Conservation (phyloP, 2,329 filamentous ascomycete genomes). For the Sporothrix brasiliensis region DNA sequence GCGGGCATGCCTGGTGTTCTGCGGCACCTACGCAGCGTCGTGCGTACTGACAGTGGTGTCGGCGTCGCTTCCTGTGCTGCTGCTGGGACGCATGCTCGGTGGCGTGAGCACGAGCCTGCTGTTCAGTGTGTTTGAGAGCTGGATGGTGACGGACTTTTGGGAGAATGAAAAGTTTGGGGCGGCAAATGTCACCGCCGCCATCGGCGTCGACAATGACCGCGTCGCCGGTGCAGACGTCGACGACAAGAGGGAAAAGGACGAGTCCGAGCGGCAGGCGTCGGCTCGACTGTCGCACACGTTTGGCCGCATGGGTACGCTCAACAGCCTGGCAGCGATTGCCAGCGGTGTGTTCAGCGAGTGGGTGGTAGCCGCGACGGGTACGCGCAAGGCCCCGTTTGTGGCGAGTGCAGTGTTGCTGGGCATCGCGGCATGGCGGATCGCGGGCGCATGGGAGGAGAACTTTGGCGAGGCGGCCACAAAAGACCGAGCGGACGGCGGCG, state of each 20-base stretch:
- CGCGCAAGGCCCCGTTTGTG: slow-evolving; percentile 55
- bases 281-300: slow-evolving; percentile 53
- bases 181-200: slow-evolving; percentile 33
- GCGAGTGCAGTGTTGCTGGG: slow-evolving; percentile 46
- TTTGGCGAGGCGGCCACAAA: slow-evolving; percentile 46
- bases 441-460: slow-evolving; percentile 56
- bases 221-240: background rate
- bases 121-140: slow-evolving; percentile 63
- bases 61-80: slow-evolving; percentile 48
- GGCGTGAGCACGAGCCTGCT: slow-evolving; percentile 60
- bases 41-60: slow-evolving; percentile 47
- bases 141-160: slow-evolving; percentile 62
- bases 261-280: slow-evolving; percentile 41
- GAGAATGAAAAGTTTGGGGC: slow-evolving; percentile 43
- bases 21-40: slow-evolving; percentile 55
- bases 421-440: slow-evolving; percentile 51
- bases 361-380: slow-evolving; percentile 51
- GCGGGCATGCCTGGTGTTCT: slow-evolving; percentile 58
- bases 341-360: slow-evolving; percentile 57
- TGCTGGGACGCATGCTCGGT: slow-evolving; percentile 57
- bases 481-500: slow-evolving; percentile 31
- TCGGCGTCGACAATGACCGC: background rate
- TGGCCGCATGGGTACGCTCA: slow-evolving; percentile 55
- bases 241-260: slow-evolving; percentile 31
- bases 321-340: slow-evolving; percentile 58